Percentiles rank a stretch among this genome's conserved stretches.
Conservation (phyloP, 2,329 filamentous ascomycete species). For the Cladophialophora immunda region DNA sequence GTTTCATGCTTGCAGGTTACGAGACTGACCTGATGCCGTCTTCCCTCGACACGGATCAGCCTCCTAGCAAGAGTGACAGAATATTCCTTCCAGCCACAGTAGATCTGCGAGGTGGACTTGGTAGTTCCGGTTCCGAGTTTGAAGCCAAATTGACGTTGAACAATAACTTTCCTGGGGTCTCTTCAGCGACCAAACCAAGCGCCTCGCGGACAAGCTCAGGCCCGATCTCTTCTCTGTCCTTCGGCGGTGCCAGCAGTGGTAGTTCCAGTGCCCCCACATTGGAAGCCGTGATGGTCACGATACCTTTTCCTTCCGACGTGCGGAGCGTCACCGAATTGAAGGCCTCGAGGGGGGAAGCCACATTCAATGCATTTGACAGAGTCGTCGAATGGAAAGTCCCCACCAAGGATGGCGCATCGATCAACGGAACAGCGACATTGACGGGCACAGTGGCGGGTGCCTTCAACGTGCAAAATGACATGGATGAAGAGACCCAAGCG, state of each 20-base stretch:
- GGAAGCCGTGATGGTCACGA: constrained; percentile 78
- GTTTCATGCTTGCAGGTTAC: constrained; percentile 92
- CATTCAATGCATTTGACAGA: constrained; percentile 76
- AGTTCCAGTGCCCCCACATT: constrained; percentile 68
- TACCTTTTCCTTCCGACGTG: constrained; percentile 81
- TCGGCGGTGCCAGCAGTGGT: constrained; percentile 56
- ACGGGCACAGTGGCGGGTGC: constrained; percentile 81
- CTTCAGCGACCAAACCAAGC: constrained; percentile 33
- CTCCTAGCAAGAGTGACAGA: constrained; percentile 63
- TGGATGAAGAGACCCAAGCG: constrained; percentile 43
- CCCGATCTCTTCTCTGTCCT: constrained; percentile 59
- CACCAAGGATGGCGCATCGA: constrained; percentile 75
- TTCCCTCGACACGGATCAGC: constrained; percentile 65
- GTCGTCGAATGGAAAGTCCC: constrained; percentile 84
- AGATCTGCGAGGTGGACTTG: constrained; percentile 82
- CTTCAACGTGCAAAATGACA: constrained; percentile 52
- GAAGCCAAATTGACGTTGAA: constrained; percentile 81
- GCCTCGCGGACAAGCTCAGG: constrained; percentile 54
- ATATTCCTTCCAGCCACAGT: constrained; percentile 83
- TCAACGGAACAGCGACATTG: constrained; percentile 74
- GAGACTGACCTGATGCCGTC: constrained; percentile 89
- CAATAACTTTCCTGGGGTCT: constrained; percentile 66
- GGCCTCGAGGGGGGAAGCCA: constrained; percentile 82
- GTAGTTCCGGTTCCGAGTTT: constrained; percentile 80
- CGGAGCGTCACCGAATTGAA: constrained; percentile 84